Evolutionary conservation across 2,329 filamentous ascomycete genomes (phyloP).

Genomic region (Nigrospora osmanthi): DNA sequence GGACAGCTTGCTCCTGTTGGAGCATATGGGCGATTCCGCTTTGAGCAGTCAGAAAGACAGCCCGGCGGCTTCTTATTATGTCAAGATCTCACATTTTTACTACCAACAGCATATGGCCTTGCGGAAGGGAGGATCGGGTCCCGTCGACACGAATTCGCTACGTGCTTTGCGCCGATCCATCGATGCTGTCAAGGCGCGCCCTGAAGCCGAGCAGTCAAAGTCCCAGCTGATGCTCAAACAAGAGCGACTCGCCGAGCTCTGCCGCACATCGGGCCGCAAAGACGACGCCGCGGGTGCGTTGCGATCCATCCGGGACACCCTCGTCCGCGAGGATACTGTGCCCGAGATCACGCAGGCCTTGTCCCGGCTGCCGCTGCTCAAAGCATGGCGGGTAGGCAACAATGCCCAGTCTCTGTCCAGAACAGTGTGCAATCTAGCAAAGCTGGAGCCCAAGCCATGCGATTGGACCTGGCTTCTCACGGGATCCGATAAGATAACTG

Average conservation of each 20-base stretch:
- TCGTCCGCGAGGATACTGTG: slow-evolving; percentile 52
- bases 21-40: slow-evolving; percentile 37
- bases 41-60: slow-evolving; percentile 15
- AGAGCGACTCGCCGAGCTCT: slow-evolving; percentile 57
- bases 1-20: slow-evolving; percentile 46
- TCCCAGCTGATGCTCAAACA: slow-evolving; percentile 57
- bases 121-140: slow-evolving; percentile 32
- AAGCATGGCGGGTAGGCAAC: slow-evolving; percentile 45
- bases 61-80: slow-evolving; percentile 37
- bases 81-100: slow-evolving; percentile 66
- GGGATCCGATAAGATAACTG: slow-evolving; percentile 44
- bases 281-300: slow-evolving; percentile 53
- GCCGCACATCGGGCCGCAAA: slow-evolving; percentile 40
- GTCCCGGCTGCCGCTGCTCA: slow-evolving; percentile 37
- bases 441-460: slow-evolving; percentile 46
- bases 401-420: slow-evolving; percentile 47
- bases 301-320: slow-evolving; percentile 50
- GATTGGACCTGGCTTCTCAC: slow-evolving; percentile 48
- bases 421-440: slow-evolving; percentile 51
- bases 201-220: slow-evolving; percentile 46
- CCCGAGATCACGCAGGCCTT: slow-evolving; percentile 43
- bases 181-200: slow-evolving; percentile 49
- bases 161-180: slow-evolving; percentile 56
- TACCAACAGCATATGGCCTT: slow-evolving; percentile 53
- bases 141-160: slow-evolving; percentile 36